Base-by-base conservation (phyloP, 139 green algal species). In the Haematococcus sp. region DNA sequence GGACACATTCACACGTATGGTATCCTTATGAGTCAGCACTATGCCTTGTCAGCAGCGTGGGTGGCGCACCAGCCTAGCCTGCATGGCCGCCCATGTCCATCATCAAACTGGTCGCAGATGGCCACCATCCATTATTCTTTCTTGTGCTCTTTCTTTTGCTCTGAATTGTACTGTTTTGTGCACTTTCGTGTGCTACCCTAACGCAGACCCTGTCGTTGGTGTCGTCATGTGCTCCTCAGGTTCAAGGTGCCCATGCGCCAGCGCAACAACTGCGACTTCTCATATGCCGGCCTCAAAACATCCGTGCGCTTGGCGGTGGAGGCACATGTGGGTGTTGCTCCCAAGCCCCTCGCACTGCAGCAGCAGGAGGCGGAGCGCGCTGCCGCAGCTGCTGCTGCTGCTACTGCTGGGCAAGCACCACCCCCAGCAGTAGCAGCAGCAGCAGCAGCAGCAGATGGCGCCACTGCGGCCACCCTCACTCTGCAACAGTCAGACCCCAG, bases 241-340 rank as follows among this genome's bases (percentile, higher is more conserved):
- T 93, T 98, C 52, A 75, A 83, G 22, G 73, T 96, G 5, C 95
- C 95, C 58, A 90, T 98, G 85, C 75, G 72, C 3, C 81, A 83
- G 49, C 54, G 86, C 52, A 75, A 75, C 54, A 94, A 86, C 30
- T 98, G 95, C 75, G 90, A 98, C 85, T 98, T 99, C 72, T 97
- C 89, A 1, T 99, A 92, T 75, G 93, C 95, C 0, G 96, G 96
- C 1, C 88, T 99, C 23, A 99, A 99, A 83, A 98, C 96, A 0
- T 86, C 84, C 15, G 88, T 94, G 30, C 68, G 87, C 25, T 63
- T 95, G 59, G 79, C 79, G 1, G 88, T 94, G 1, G 88, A 93
- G 68, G 65, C 73, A 43, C 7, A 71, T 5, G 51, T 87, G 54
- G 35, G 35, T 20, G 76, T 49, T 49, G 40, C 40, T 19, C 40